Evolutionary conservation across 2,329 filamentous ascomycete genomes (phyloP).

Genomic region (Thermoascus crustaceus): DNA sequence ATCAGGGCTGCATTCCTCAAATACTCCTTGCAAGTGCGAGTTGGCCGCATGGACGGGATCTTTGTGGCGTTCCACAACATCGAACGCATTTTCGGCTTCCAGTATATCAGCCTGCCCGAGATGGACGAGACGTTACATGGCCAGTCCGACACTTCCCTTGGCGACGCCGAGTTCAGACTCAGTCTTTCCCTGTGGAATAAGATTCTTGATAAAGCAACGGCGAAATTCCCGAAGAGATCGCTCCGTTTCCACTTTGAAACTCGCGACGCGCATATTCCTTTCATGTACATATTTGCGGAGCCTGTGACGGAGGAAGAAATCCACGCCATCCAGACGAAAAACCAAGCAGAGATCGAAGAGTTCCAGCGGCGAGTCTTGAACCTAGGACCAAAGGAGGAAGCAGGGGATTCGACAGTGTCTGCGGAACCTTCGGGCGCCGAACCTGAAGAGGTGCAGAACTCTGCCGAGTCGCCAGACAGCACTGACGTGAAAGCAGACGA

Average conservation of each 20-base stretch:
- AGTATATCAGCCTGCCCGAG: conserved; percentile 78
- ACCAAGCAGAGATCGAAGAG: conserved; percentile 56
- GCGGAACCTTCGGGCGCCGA: too few relatives aligned
- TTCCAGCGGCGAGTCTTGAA: conserved; percentile 52
- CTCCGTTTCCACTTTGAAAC: conserved; percentile 79
- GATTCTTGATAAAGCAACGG: conserved; percentile 65
- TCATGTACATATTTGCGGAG: conserved; percentile 86
- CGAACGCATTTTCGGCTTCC: conserved; percentile 91
- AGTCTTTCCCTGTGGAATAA: conserved; percentile 75
- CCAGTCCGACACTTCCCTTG: conserved; percentile 55
- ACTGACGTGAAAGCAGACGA: too few relatives aligned
- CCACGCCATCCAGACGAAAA: conserved; percentile 61
- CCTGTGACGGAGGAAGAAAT: conserved; percentile 69
- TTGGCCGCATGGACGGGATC: conserved; percentile 97
- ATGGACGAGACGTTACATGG: conserved; percentile 91
- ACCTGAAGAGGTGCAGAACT: conserved; percentile 2
- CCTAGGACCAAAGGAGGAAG: conserved; percentile 16
- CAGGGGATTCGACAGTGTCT: conserved; percentile 5
- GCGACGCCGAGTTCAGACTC: conserved; percentile 76
- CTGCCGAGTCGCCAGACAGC: background rate
- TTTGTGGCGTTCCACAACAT: conserved; percentile 97
- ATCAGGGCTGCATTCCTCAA: conserved; percentile 90
- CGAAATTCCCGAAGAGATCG: conserved; percentile 64
- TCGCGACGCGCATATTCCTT: conserved; percentile 49
- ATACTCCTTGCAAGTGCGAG: conserved; percentile 90